These are phyloP conservation scores for Cyberlindnera mycetangii DNA, from an alignment of 805 yeast genomes.

Conservation along the genomic window DNA sequence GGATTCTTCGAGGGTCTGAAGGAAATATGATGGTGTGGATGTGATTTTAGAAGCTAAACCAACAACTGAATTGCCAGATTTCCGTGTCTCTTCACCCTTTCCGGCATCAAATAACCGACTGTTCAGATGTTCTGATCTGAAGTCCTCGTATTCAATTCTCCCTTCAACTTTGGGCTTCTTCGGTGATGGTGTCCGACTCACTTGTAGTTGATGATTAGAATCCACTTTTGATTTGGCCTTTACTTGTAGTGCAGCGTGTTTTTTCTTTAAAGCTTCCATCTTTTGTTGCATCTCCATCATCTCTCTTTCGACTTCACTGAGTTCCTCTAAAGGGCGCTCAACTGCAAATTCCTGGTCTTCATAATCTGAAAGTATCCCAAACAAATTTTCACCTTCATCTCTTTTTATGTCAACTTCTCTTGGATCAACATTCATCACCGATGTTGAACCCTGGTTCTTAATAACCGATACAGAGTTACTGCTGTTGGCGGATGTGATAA, in stretches of 20 bases:
- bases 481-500: no score
- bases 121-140: conserved; percentile 7
- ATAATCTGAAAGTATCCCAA: conserved; percentile 14
- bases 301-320: background rate
- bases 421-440: conserved; percentile 14
- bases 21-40: conserved; percentile 31
- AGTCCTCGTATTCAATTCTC: background rate
- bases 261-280: background rate
- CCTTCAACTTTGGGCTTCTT: conserved; percentile 1
- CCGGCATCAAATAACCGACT: background rate
- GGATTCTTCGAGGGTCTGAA: conserved; percentile 29
- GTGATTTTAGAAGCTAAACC: conserved; percentile 7
- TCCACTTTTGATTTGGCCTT: background rate
- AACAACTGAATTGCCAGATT: background rate
- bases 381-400: conserved; percentile 10
- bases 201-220: conserved; percentile 4
- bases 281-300: background rate
- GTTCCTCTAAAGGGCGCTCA: background rate
- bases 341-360: conserved; percentile 4
- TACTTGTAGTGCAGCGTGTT: background rate
- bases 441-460: no score
- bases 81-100: background rate
- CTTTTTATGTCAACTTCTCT: conserved; percentile 10
- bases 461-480: background rate
- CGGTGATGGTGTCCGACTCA: conserved; percentile 17